Evolutionary conservation across 768 basidiomycete species (phyloP), one percentile per base, ranked within the genome.

Genomic region (Guyanaporus albipodus): DNA sequence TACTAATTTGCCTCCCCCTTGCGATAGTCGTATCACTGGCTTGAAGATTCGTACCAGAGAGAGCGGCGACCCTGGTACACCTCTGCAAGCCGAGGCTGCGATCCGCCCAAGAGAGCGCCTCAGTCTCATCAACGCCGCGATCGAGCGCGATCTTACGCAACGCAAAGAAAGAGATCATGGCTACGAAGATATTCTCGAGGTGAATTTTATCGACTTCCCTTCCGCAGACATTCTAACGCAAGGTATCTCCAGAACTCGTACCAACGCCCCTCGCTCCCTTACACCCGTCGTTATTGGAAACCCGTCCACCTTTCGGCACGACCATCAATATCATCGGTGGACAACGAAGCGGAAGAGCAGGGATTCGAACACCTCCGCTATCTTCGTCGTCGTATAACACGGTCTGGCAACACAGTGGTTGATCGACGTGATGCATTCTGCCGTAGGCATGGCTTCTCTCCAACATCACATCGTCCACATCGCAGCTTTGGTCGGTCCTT

Each of bases 181-280:
- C 40, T 95, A 91, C 85, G 93, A 95, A 55, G 93, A 97, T 60
- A 72, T 75, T 42, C 75, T 90, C 53, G 93, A 96, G 67, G 87
- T 91, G 61, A 77, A 66, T 2, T 15, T 4, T 41, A 45, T 21
- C 9, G 15, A 11, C 6, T 11, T 3, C 2, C 24, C 17, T 36
- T 19, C 18, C 44, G 12, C 9, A 0, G 31, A 12, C 11, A 15
- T 29, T 22, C 38, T 59, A 24, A 63, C 22, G 15, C 31, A 5
- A 49, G 38, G 43, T 17, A 23, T 36, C 37, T 50, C 40, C 52
- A 90, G 86, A 79, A 79, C 50, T 74, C 85, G 2, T 93, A 85
- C 59, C 87, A 92, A 60, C 71, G 81, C 6, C 72, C 75, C 1
- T 76, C 78, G 0, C 64, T 74, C 0, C 69, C 88, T 0, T 78